Evolutionary conservation across 2,329 filamentous ascomycete species (phyloP).

Genomic region (Clarireedia hainanense): DNA sequence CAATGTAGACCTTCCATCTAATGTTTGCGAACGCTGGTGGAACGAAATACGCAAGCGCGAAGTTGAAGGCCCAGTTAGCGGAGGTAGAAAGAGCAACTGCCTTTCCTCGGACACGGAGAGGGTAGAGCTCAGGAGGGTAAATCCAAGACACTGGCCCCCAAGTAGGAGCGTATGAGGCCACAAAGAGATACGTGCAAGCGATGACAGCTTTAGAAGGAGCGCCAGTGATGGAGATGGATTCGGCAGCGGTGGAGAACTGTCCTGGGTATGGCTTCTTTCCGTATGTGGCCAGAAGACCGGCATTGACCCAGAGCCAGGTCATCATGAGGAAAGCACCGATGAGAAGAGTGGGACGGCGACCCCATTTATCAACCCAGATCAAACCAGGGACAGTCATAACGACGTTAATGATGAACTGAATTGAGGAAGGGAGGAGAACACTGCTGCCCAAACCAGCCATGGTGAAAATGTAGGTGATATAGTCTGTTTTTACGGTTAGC

Average conservation of each 20-base stretch:
- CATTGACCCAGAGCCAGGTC: constrained; percentile 38
- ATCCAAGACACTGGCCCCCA: constrained; percentile 45
- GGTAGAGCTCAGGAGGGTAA: constrained; percentile 43
- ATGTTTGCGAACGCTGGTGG: constrained; percentile 39
- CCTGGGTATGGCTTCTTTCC: constrained; percentile 29
- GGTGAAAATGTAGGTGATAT: constrained; percentile 51
- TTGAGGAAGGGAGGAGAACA: constrained; percentile 57
- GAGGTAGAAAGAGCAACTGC: constrained; percentile 46
- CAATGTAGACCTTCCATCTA: constrained; percentile 43
- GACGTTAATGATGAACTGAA: constrained; percentile 75
- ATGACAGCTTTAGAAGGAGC: constrained; percentile 49
- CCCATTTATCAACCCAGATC: constrained; percentile 67
- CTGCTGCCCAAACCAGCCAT: constrained; percentile 60
- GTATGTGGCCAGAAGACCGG: constrained; percentile 38
- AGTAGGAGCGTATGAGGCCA: constrained; percentile 44
- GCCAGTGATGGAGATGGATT: constrained; percentile 42
- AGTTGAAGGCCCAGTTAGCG: constrained; percentile 43
- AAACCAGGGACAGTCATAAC: constrained; percentile 70
- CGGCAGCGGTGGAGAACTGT: constrained; percentile 33
- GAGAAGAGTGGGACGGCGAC: constrained; percentile 61
- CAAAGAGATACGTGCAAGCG: constrained; percentile 58
- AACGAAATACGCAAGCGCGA: constrained; percentile 41
- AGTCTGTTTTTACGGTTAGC: constrained; percentile 9
- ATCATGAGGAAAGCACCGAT: constrained; percentile 38
- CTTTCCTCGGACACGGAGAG: constrained; percentile 42